Percentiles rank a stretch among this genome's conserved stretches.
These are phyloP conservation scores for Leccinum uliginosum DNA, from an alignment of 768 basidiomycete genomes.

Conservation along the genomic window DNA sequence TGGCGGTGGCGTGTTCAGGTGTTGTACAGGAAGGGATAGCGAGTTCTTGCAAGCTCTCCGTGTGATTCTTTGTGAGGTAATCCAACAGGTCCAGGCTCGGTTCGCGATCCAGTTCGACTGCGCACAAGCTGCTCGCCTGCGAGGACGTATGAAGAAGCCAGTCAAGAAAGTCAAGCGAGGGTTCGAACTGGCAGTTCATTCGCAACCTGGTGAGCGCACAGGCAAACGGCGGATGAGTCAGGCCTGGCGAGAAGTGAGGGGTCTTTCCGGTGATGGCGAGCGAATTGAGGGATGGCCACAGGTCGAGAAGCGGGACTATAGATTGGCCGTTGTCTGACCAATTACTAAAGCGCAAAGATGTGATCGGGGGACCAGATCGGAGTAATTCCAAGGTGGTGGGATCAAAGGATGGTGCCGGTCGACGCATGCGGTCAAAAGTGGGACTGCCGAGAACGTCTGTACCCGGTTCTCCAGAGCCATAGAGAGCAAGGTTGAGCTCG, in stretches of 20 bases:
- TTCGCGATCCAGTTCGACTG: constrained; percentile 58
- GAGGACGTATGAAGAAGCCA: constrained; percentile 66
- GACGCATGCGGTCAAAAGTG: constrained; percentile 43
- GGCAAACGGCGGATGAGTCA: constrained; percentile 38
- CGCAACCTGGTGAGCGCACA: constrained; percentile 49
- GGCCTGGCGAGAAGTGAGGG: constrained; percentile 43
- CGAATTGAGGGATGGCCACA: constrained; percentile 55
- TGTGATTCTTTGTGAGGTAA: constrained; percentile 48
- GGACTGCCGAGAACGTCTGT: constrained; percentile 47
- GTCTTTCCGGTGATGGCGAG: constrained; percentile 57
- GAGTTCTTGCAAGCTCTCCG: constrained; percentile 47
- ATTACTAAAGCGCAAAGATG: constrained; percentile 58
- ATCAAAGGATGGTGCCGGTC: constrained; percentile 52
- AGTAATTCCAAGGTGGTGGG: constrained; percentile 48
- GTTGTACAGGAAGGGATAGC: constrained; percentile 53
- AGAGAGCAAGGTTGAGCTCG: constrained; percentile 53
- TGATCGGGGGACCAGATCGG: constrained; percentile 49
- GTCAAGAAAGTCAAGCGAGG: constrained; percentile 57
- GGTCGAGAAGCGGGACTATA: constrained; percentile 56
- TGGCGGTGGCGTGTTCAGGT: constrained; percentile 41
- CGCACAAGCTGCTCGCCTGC: constrained; percentile 39
- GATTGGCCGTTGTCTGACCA: constrained; percentile 62
- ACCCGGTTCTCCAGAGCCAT: constrained; percentile 51
- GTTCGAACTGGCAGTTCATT: constrained; percentile 62
- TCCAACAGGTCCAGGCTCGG: constrained; percentile 53